A percentile compares a stretch with the other conserved stretches of the same genome.
phyloP scores from a whole-genome alignment of 306 rosid genomes.

The Delonix regia region DNA sequence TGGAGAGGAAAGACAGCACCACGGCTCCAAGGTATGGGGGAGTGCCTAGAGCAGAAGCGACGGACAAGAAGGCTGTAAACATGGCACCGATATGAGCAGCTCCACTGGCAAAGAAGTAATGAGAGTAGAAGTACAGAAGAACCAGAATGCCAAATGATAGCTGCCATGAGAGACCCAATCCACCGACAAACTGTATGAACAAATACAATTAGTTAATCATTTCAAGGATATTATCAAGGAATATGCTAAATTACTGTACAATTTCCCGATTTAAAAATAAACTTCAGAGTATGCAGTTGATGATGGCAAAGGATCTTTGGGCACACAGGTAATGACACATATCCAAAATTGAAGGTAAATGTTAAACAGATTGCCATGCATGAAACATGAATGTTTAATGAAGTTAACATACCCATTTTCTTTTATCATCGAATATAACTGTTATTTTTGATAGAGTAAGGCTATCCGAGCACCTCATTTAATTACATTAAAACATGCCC shows the following conservation, averaged over 20 bases:
- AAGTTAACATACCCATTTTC: background rate
- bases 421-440: background rate
- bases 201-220: slow-evolving; percentile 25
- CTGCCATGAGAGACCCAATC: slow-evolving; percentile 98
- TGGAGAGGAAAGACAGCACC: slow-evolving; percentile 91
- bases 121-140: slow-evolving; percentile 95
- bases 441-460: background rate
- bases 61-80: slow-evolving; percentile 98
- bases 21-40: slow-evolving; percentile 91
- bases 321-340: background rate
- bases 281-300: slow-evolving; percentile 11
- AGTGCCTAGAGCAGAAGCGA: slow-evolving; percentile 97
- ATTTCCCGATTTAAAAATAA: slow-evolving; percentile 17
- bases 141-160: slow-evolving; percentile 90
- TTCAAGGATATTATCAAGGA: slow-evolving; percentile 23
- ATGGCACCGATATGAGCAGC: slow-evolving; percentile 99
- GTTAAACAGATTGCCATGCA: background rate
- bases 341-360: slow-evolving; percentile 4
- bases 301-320: slow-evolving; percentile 4
- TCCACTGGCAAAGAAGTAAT: slow-evolving; percentile 99
- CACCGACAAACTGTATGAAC: slow-evolving; percentile 83
- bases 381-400: background rate
- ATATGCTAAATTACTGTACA: background rate
- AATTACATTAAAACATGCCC: background rate
- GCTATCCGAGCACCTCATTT: background rate